phyloP scores from a whole-genome alignment of 148 eudicot genomes.

The Nepenthes mirabilis region DNA sequence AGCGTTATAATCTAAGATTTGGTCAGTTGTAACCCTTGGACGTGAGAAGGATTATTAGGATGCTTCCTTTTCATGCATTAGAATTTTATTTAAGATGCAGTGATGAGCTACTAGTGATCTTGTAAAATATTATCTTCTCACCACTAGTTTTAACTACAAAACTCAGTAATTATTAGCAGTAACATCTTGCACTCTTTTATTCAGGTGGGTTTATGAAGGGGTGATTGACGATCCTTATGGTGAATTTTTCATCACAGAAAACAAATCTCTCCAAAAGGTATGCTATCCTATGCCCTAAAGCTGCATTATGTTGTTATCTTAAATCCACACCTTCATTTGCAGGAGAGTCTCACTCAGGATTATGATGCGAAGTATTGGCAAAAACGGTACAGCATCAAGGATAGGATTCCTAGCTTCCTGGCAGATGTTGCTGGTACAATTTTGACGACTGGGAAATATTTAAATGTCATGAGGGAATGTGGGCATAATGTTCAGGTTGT shows the following conservation, averaged over 20 bases:
- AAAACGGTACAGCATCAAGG: constrained; percentile 89
- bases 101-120: neutral
- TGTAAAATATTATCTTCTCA: neutral
- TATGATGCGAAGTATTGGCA: constrained; percentile 91
- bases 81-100: too few relatives aligned
- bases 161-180: neutral
- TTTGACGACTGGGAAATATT: constrained; percentile 92
- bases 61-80: too few relatives aligned
- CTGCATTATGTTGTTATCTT: neutral
- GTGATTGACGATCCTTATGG: constrained; percentile 95
- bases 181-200: neutral
- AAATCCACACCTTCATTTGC: constrained; percentile 13
- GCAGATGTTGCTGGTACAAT: constrained; percentile 84
- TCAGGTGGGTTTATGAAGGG: constrained; percentile 98
- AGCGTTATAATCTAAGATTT: too few relatives aligned
- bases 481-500: constrained; percentile 90
- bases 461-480: constrained; percentile 98
- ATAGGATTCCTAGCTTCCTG: constrained; percentile 87
- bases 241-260: constrained; percentile 92
- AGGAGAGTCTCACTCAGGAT: constrained; percentile 95
- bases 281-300: neutral
- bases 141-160: neutral
- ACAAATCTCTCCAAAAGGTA: constrained; percentile 89
- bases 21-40: too few relatives aligned
- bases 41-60: too few relatives aligned